Base-by-base conservation (phyloP, 2,329 filamentous ascomycete genomes). In the Fusarium metavorans region DNA sequence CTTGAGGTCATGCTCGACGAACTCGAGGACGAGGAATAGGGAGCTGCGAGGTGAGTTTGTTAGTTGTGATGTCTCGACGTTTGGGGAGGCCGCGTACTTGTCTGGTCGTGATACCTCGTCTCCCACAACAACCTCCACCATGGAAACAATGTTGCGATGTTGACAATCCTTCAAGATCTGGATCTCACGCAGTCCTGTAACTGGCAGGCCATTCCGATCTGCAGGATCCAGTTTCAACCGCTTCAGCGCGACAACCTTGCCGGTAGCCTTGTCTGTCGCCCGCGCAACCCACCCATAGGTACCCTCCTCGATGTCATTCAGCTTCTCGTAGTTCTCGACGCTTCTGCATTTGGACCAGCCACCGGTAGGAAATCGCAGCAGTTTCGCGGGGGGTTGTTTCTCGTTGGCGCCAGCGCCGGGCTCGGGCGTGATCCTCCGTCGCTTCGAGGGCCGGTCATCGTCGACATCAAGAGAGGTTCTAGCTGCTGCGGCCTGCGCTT, bases 231-330 rank as follows among this genome's bases (percentile, higher is more conserved):
- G 91, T 87, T 99, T 99, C 66, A 98, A 88, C 80, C 95, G 93
- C 87, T 99, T 99, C 74, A 99, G 86, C 16, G 97, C 97, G 23
- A 98, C 95, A 8, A 99, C 89, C 67, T 92, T 90, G 37, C 94
- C 93, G 0, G 94, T 96, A 5, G 87, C 85, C 35, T 89, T 87
- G 78, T 97, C 93, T 71, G 88, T 92, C 14, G 95, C 97, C 67
- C 97, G 89, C 64, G 95, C 95, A 6, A 99, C 97, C 90, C 92
- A 96, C 54, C 97, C 97, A 83, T 99, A 99, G 10, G 95, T 95
- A 39, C 97, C 97, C 85, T 99, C 97, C 83, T 98, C 97, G 79
- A 99, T 99, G 81, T 97, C 94, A 83, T 99, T 99, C 67, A 99
- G 87, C 76, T 94, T 93, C 79, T 98, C 94, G 84, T 95, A 99